Evolutionary conservation across 2,329 filamentous ascomycete species (phyloP).

Genomic region (Penicillium olsonii): DNA sequence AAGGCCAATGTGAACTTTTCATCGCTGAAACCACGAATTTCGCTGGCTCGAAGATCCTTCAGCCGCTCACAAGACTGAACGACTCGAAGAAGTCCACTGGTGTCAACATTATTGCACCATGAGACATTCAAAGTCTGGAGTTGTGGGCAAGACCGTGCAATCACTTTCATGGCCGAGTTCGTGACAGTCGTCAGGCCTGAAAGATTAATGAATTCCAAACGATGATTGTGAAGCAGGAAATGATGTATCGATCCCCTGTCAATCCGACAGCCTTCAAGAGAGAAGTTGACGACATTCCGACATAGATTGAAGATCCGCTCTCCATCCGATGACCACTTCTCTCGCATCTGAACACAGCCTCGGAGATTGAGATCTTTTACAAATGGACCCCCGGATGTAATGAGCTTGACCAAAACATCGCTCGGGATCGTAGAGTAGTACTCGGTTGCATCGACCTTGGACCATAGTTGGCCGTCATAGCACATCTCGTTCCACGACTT

Average conservation of each 20-base stretch:
- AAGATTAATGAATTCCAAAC: conserved; percentile 81
- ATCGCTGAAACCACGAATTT: conserved; percentile 78
- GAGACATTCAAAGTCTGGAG: conserved; percentile 87
- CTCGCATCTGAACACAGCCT: conserved; percentile 85
- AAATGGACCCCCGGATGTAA: conserved; percentile 82
- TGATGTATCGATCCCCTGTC: conserved; percentile 77
- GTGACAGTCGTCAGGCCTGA: conserved; percentile 74
- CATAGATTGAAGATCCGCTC: conserved; percentile 73
- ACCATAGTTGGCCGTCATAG: conserved; percentile 95
- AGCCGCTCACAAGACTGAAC: conserved; percentile 72
- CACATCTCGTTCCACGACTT: conserved; percentile 79
- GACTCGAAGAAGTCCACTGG: conserved; percentile 71
- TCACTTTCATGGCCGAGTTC: conserved; percentile 82
- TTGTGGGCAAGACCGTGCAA: conserved; percentile 76
- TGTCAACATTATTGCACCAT: conserved; percentile 87
- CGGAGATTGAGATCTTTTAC: conserved; percentile 86
- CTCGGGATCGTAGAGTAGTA: conserved; percentile 88
- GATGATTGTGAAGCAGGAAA: conserved; percentile 74
- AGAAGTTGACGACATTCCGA: conserved; percentile 82
- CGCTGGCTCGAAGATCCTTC: conserved; percentile 77
- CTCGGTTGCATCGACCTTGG: conserved; percentile 75
- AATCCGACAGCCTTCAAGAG: conserved; percentile 85
- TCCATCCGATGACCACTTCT: conserved; percentile 74
- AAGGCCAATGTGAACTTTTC: conserved; percentile 70
- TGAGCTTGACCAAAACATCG: conserved; percentile 79